Conservation (phyloP, 257 asterid genomes). For the Misopates orontium region DNA sequence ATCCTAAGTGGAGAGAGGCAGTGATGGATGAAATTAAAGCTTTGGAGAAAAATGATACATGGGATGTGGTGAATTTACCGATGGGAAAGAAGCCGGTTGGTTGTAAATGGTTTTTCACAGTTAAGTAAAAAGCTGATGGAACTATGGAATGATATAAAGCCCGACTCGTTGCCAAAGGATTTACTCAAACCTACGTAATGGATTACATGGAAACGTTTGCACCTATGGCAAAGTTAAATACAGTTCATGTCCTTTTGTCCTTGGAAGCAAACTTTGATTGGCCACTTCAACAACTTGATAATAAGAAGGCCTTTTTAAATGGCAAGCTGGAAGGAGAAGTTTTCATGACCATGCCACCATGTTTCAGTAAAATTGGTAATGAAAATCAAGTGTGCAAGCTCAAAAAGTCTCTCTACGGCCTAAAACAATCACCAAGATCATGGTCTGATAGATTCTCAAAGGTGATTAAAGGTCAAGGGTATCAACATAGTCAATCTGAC, state of each 20-base stretch:
- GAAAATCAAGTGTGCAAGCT: too few species aligned
- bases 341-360: too few species aligned
- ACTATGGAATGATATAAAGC: neutral
- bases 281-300: too few species aligned
- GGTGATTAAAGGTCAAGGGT: neutral
- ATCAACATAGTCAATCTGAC: neutral
- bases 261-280: too few species aligned
- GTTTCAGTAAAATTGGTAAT: too few species aligned
- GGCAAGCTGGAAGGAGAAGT: neutral
- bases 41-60: neutral
- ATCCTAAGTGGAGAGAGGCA: conserved; percentile 6
- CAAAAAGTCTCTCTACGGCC: too few species aligned
- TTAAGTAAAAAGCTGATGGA: neutral
- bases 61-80: neutral
- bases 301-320: too few species aligned
- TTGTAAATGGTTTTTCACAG: neutral
- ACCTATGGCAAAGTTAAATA: too few species aligned
- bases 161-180: too few species aligned
- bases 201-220: too few species aligned
- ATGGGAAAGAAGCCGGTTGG: neutral
- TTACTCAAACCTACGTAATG: too few species aligned
- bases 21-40: neutral
- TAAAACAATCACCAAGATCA: neutral
- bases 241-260: too few species aligned
- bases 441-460: neutral